Base-by-base conservation (phyloP, 2,329 filamentous ascomycete species). In the Byssochlamys sp. region DNA sequence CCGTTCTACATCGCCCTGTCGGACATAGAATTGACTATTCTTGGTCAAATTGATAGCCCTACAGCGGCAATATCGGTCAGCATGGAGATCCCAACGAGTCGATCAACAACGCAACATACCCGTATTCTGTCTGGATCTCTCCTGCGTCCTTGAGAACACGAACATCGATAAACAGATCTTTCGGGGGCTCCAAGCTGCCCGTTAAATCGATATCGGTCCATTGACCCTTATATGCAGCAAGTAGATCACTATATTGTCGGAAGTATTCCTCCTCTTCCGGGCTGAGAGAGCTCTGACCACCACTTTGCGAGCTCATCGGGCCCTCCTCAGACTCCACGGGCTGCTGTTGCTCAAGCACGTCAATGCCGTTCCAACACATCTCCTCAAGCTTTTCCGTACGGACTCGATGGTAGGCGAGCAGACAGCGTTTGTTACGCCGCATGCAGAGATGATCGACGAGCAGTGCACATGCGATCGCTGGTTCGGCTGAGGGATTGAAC, bases 91-190 rank as follows among this genome's bases (percentile, higher is more conserved):
- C 33, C n/a, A 49, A 35, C 48, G 1, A 14, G 14, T 24, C 19
- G 4, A 7, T 29, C 10, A 51, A 25, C 14, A 27, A 31, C 50
- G 49, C 28, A 53, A 78, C 86, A 73, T 80, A 95, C 88, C 94
- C 94, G 70, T 99, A 99, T 79, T 99, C 95, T 0, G 94, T 99
- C 77, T 99, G 92, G 62, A 99, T 96, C 78, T 99, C 94, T 3
- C 95, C 94, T 1, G 92, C 94, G 77, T 99, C 94, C 72, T 94
- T 96, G 62, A 99, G 76, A 53, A 99, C 94, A 52, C 94, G 81
- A 35, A 99, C 94, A 72, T 99, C 94, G 66, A 99, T 95, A 72
- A 97, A 99, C 55, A 99, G 77, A 74, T 99, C 94, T 65, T 85
- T 84, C n/a, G 94, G 94, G 26, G 94, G 94, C 69, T 96, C 91